Percentiles rank a stretch among this genome's conserved stretches.
These are phyloP conservation scores for Phoma sp. DNA, from an alignment of 2,329 filamentous ascomycete species.

Conservation along the genomic window DNA sequence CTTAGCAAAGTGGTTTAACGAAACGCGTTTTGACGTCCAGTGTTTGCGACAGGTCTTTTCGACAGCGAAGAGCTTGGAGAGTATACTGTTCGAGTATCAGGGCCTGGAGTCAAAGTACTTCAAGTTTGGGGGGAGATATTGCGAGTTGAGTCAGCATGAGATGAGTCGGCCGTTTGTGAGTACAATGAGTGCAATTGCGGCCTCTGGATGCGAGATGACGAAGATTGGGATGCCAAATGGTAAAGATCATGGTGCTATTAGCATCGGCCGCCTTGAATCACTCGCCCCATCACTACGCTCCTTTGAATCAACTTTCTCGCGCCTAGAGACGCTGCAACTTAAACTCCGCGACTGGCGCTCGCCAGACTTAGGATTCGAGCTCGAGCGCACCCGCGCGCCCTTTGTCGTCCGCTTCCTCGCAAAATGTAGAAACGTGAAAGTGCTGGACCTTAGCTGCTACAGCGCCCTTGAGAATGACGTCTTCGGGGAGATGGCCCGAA, in stretches of 20 bases:
- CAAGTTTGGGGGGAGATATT: slow-evolving; percentile 28
- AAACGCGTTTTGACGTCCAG: slow-evolving; percentile 1
- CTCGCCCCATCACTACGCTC: not conserved
- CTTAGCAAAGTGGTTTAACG: not conserved
- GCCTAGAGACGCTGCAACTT: slow-evolving; percentile 24
- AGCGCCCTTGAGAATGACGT: slow-evolving; percentile 34
- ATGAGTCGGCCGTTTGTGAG: slow-evolving; percentile 39
- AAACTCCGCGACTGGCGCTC: slow-evolving; percentile 40
- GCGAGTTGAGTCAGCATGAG: slow-evolving; percentile 34
- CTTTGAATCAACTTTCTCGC: not conserved
- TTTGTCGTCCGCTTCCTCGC: slow-evolving; percentile 40
- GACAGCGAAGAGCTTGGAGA: not conserved
- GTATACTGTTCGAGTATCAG: not conserved
- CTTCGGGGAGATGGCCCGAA: slow-evolving; percentile 30
- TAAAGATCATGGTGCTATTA: not conserved
- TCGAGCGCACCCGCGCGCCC: slow-evolving; percentile 23
- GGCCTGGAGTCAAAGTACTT: slow-evolving; percentile 25
- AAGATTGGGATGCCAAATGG: not conserved
- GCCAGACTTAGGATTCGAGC: slow-evolving; percentile 33
- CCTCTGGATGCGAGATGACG: not conserved
- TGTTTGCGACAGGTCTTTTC: not conserved
- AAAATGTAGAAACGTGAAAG: slow-evolving; percentile 27
- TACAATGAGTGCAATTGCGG: slow-evolving; percentile 29
- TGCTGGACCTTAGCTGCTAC: slow-evolving; percentile 32
- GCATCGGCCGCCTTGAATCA: slow-evolving; percentile 2